Evolutionary conservation across 768 basidiomycete genomes (phyloP).

Genomic region (Pleurotus cornucopiae): DNA sequence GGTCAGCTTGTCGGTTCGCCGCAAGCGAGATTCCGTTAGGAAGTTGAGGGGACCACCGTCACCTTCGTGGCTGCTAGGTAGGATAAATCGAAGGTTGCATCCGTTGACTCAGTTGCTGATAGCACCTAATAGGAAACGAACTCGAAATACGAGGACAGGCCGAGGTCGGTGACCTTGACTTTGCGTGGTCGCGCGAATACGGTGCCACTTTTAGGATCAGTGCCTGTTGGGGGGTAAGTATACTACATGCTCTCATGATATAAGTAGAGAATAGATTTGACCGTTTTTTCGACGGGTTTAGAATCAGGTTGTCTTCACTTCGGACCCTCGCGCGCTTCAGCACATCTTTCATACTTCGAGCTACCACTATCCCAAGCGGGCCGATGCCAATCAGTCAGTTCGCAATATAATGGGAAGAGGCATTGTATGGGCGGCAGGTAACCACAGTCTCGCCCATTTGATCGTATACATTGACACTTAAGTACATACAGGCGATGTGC

Average conservation of each 20-base stretch:
- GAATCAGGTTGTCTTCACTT: constrained; percentile 24
- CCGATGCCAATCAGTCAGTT: constrained; percentile 15
- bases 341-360: constrained; percentile 27
- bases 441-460: not conserved
- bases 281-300: constrained; percentile 3
- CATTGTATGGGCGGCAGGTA: constrained; percentile 25
- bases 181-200: constrained; percentile 21
- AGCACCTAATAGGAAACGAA: constrained; percentile 18
- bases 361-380: constrained; percentile 23
- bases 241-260: not conserved
- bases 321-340: constrained; percentile 28
- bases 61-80: constrained; percentile 5
- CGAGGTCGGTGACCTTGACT: constrained; percentile 26
- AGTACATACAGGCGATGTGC: constrained; percentile 12
- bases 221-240: constrained; percentile 4
- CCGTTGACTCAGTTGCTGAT: not conserved
- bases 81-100: not conserved
- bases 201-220: constrained; percentile 18
- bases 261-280: not conserved
- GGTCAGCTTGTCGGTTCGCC: not conserved
- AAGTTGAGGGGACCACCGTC: not conserved
- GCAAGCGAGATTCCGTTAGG: not conserved
- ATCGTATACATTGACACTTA: no score
- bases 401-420: constrained; percentile 21
- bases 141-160: constrained; percentile 15